Conservation (phyloP, 2,329 filamentous ascomycete species). For the Bipolaris oryzae region DNA sequence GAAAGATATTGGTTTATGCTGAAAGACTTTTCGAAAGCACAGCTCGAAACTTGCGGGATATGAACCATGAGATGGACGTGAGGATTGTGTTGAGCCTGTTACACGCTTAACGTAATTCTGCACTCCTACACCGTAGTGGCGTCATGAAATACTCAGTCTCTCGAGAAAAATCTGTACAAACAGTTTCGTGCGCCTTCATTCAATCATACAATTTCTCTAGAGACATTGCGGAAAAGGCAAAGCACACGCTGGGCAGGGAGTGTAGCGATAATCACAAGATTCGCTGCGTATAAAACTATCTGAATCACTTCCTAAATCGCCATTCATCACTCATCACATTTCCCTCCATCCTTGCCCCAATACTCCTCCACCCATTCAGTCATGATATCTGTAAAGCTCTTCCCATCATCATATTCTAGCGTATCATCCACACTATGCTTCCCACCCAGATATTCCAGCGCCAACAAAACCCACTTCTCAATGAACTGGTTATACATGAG, state of each 20-base stretch:
- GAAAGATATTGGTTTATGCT: constrained; percentile 6
- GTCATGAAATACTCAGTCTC: background rate
- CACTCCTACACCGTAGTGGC: too few relatives aligned
- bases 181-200: background rate
- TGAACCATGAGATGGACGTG: background rate
- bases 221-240: background rate
- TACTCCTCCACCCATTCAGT: constrained; percentile 64
- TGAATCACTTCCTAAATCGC: background rate
- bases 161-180: background rate
- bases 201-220: background rate
- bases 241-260: background rate
- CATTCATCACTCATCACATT: constrained; percentile 4
- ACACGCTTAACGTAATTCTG: background rate
- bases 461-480: constrained; percentile 77
- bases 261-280: background rate
- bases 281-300: background rate
- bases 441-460: constrained; percentile 67
- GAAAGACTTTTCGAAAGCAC: constrained; percentile 2
- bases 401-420: constrained; percentile 58
- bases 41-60: background rate
- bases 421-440: constrained; percentile 59
- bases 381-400: constrained; percentile 63
- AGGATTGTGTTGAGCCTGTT: background rate
- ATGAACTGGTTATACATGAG: constrained; percentile 93
- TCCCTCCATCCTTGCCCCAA: constrained; percentile 51